phyloP scores from a whole-genome alignment of 208 protist species.

The Leishmania tropica region DNA sequence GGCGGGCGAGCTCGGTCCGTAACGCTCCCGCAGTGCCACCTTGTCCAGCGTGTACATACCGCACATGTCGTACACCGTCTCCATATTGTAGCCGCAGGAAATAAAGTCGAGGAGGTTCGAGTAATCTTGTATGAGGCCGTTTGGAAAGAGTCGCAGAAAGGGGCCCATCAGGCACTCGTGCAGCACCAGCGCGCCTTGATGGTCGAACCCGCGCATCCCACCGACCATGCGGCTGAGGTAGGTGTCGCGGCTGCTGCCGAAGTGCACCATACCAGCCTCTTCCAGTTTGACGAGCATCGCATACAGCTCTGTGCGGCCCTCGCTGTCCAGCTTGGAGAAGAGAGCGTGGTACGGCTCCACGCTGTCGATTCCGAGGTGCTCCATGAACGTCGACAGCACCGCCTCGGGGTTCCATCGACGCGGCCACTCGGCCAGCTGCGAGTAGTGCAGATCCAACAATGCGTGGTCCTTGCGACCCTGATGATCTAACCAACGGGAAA shows the following conservation, averaged over 20 bases:
- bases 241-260: slow-evolving; percentile 76
- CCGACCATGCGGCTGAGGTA: slow-evolving; percentile 85
- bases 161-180: slow-evolving; percentile 82
- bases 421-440: slow-evolving; percentile 68
- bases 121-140: slow-evolving; percentile 88
- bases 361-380: slow-evolving; percentile 53
- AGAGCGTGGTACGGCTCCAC: slow-evolving; percentile 55
- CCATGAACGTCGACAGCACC: slow-evolving; percentile 54
- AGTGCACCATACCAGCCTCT: slow-evolving; percentile 84
- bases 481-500: slow-evolving; percentile 88
- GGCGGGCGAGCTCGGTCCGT: slow-evolving; percentile 77
- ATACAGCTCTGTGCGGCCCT: slow-evolving; percentile 75
- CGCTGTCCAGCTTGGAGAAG: slow-evolving; percentile 58
- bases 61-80: slow-evolving; percentile 92
- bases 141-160: slow-evolving; percentile 86
- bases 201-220: slow-evolving; percentile 81
- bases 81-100: slow-evolving; percentile 92
- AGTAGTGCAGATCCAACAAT: slow-evolving; percentile 90
- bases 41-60: slow-evolving; percentile 85
- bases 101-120: slow-evolving; percentile 92
- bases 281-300: slow-evolving; percentile 80
- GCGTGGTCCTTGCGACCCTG: slow-evolving; percentile 90
- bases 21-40: slow-evolving; percentile 72
- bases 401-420: slow-evolving; percentile 83
- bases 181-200: slow-evolving; percentile 87